Percentiles rank a stretch among this genome's conserved stretches.
phyloP scores from a whole-genome alignment of 208 protist species.

The Trypanosoma melophagium region DNA sequence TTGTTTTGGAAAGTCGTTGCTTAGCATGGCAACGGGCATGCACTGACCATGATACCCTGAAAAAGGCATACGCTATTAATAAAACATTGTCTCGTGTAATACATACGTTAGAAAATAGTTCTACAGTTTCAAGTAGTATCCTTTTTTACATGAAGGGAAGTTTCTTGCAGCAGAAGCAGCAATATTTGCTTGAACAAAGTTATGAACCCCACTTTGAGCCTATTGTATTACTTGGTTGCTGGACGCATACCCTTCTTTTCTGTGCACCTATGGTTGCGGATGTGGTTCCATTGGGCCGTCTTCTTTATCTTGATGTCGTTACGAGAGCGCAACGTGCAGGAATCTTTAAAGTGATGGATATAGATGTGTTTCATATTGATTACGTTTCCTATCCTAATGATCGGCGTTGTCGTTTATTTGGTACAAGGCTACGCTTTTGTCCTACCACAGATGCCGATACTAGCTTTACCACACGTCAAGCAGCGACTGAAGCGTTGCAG shows the following conservation, averaged over 20 bases:
- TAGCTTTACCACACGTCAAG: background rate
- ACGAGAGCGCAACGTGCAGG: background rate
- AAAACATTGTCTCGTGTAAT: background rate
- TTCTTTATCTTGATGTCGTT: constrained; percentile 3
- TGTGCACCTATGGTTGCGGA: constrained; percentile 56
- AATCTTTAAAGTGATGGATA: constrained; percentile 29
- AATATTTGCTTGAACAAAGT: constrained; percentile 14
- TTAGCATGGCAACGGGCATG: constrained; percentile 13
- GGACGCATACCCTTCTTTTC: constrained; percentile 59
- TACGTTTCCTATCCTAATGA: constrained; percentile 33
- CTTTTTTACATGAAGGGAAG: background rate
- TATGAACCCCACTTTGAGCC: constrained; percentile 52
- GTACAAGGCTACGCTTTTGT: constrained; percentile 33
- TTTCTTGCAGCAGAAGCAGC: background rate
- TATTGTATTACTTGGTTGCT: constrained; percentile 47
- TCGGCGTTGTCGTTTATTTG: constrained; percentile 45
- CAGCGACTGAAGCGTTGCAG: constrained; percentile 5
- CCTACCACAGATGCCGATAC: background rate
- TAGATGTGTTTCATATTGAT: constrained; percentile 63
- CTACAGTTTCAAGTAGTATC: background rate
- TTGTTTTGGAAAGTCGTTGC: constrained; percentile 15
- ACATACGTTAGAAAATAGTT: background rate
- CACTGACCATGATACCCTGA: constrained; percentile 10
- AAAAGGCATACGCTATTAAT: constrained; percentile 10
- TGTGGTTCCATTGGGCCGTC: constrained; percentile 38